Percentiles rank a stretch among this genome's conserved stretches.
These are phyloP conservation scores for Davidsoniella neocaledoniae DNA, from an alignment of 2,329 filamentous ascomycete species.

Conservation along the genomic window DNA sequence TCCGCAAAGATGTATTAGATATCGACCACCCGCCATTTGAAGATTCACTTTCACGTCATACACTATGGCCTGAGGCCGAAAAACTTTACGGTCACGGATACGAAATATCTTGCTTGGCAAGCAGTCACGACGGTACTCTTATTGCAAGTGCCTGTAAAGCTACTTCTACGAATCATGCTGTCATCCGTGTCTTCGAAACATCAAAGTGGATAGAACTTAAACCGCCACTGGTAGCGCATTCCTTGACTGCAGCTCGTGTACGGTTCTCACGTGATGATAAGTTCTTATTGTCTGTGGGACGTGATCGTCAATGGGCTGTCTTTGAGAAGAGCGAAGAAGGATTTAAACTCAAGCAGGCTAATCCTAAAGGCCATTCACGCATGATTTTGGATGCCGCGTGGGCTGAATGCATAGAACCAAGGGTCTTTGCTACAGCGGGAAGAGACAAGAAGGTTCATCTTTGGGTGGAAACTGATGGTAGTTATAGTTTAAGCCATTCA, in stretches of 20 bases:
- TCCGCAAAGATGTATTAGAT: constrained; percentile 45
- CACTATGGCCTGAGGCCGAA: constrained; percentile 88
- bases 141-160: constrained; percentile 89
- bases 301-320: constrained; percentile 81
- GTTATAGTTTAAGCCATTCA: constrained; percentile 15
- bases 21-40: constrained; percentile 67
- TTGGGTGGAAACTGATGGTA: constrained; percentile 33
- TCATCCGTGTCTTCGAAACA: constrained; percentile 82
- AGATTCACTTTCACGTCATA: constrained; percentile 75
- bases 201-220: constrained; percentile 72
- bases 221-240: constrained; percentile 69
- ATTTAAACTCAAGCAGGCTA: constrained; percentile 45
- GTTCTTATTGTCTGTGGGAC: constrained; percentile 70
- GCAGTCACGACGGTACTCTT: constrained; percentile 54
- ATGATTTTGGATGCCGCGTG: constrained; percentile 88
- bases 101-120: constrained; percentile 77
- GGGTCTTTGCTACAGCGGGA: constrained; percentile 69
- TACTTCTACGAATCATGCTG: constrained; percentile 82
- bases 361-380: constrained; percentile 71
- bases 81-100: constrained; percentile 98
- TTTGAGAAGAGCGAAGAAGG: constrained; percentile 39
- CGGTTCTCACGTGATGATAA: constrained; percentile 61
- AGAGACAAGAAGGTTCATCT: constrained; percentile 73
- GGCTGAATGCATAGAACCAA: constrained; percentile 37
- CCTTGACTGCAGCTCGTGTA: constrained; percentile 68